Base-by-base conservation (phyloP, 2,329 filamentous ascomycete species). In the Macrophomina pseudophaseolina region DNA sequence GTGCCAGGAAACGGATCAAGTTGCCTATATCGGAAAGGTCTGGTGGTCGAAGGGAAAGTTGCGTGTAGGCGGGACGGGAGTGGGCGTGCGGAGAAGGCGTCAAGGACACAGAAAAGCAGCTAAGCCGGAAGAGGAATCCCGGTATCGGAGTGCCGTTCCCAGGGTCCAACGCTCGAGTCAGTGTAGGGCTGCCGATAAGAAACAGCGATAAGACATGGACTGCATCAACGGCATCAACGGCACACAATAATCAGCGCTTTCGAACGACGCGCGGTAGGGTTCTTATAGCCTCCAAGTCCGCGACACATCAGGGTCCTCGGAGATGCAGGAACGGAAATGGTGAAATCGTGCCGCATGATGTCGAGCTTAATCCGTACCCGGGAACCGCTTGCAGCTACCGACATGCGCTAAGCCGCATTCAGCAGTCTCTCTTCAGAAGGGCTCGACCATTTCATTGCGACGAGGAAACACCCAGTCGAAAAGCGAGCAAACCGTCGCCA, bases 131-230 rank as follows among this genome's bases (percentile, higher is more conserved):
- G 2, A 8, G 40, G 18, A 33, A 6, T 38, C 30, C 42, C 58
- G 58, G 14, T 38, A 62, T 62, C 58, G 58, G 58, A 9, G 32
- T 46, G 40, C 56, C 28, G 9, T 33, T 30, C 23, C 16, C 56
- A 59, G 56, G 56, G 56, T 48, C 56, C 56, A 59, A 9, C 14
- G 11, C 32, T 33, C 44, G 58, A 62, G 58, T 62, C 32, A 49
- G 18, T 11, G 8, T 62, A 62, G 28, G 58, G 42, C 44, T 48
- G 42, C 35, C 2, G 40, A 18, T 9, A 18, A 30, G 58, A 62
- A 30, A 48, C 42, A 62, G 2, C 6, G 16, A n/a, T 16, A 28
- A 23, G 16, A 23, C n/a, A 9, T 7, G 9, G 16, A 4, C 14
- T 35, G 30, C 11, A 53, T 14, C 2, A 9, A 16, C 35, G 9